Conservation (phyloP, 2,329 filamentous ascomycete species). For the Aspergillus ustus region DNA sequence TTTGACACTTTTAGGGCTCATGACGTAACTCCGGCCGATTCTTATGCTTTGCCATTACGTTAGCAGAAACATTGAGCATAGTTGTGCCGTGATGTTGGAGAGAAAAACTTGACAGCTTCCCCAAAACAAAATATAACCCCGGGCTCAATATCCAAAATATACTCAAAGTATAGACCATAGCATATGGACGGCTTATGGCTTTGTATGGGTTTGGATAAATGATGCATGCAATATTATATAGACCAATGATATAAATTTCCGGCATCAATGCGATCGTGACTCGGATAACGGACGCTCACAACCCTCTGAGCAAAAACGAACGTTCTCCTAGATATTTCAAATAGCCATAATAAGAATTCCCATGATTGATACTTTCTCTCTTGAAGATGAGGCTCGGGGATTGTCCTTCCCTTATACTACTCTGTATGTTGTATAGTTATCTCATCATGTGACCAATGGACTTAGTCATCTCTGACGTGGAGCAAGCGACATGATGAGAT, state of each 20-base stretch:
- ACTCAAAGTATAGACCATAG: background rate
- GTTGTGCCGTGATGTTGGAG: background rate
- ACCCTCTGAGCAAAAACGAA: background rate
- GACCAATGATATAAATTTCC: background rate
- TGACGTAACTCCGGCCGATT: constrained; percentile 13
- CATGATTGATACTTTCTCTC: too few species aligned
- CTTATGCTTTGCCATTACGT: background rate
- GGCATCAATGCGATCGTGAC: background rate
- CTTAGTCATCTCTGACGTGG: background rate
- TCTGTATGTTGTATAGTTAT: too few species aligned
- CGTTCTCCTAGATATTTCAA: too few species aligned
- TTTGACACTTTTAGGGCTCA: constrained; percentile 11
- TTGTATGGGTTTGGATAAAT: background rate
- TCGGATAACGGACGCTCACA: background rate
- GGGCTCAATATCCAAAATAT: background rate
- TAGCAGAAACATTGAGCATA: background rate
- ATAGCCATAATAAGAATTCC: too few species aligned
- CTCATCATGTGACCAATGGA: background rate
- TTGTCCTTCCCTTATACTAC: too few species aligned
- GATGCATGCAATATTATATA: background rate
- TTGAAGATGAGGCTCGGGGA: too few species aligned
- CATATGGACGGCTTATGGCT: background rate
- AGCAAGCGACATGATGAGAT: background rate
- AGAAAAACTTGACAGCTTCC: background rate
- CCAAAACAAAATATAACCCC: background rate